A percentile compares a stretch with the other conserved stretches of the same genome.
Conservation (phyloP, 495 filamentous ascomycete species). For the Lindgomyces ingoldianus region DNA sequence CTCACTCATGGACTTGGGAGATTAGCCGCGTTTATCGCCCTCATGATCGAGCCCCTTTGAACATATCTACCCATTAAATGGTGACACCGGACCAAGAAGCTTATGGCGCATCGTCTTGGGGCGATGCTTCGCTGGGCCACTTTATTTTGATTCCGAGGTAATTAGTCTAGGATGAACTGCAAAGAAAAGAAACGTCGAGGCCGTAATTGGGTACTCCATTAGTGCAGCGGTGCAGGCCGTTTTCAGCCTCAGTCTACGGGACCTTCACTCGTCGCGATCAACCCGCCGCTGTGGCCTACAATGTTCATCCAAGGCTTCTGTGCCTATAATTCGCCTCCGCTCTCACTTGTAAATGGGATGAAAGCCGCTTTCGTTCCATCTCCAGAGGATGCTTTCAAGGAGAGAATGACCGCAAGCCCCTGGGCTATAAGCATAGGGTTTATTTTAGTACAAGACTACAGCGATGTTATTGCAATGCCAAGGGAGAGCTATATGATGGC, state of each 20-base stretch:
- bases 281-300: neutral
- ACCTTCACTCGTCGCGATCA: neutral
- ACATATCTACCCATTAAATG: neutral
- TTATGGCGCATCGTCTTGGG: neutral
- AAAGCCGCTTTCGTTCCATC: neutral
- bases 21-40: neutral
- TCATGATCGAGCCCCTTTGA: neutral
- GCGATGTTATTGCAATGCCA: constrained; percentile 1
- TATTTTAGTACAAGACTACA: neutral
- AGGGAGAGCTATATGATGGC: neutral
- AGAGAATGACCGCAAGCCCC: neutral
- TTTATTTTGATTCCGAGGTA: neutral
- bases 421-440: neutral
- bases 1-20: neutral
- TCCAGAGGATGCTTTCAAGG: neutral
- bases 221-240: neutral
- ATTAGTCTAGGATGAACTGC: neutral
- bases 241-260: neutral
- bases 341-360: neutral
- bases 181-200: neutral
- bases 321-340: neutral
- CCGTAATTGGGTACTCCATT: neutral
- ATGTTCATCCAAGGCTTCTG: constrained; percentile 1
- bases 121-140: neutral
- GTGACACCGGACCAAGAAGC: neutral